Evolutionary conservation across 306 rosid species (phyloP).

Genomic region (Pterocarpus macrocarpus): DNA sequence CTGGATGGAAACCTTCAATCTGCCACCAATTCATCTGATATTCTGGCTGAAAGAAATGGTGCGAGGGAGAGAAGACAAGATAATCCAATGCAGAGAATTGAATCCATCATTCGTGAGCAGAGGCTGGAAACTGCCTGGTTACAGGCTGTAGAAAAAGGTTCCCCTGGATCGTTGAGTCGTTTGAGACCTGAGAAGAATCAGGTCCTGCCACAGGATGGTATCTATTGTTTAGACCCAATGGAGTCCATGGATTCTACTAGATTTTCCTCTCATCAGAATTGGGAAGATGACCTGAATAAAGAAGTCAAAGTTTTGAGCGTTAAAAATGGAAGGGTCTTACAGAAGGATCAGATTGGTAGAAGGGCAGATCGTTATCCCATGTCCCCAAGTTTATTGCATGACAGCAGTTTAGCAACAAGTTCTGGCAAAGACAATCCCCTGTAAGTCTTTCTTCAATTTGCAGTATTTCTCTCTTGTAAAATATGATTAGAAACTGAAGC

Average conservation of each 20-base stretch:
- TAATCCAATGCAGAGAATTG: slow-evolving; percentile 91
- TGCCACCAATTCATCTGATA: slow-evolving; percentile 67
- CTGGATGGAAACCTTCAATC: slow-evolving; percentile 66
- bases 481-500: slow-evolving; percentile 19
- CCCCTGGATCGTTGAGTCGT: slow-evolving; percentile 84
- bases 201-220: slow-evolving; percentile 88
- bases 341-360: slow-evolving; percentile 72
- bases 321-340: slow-evolving; percentile 66
- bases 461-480: slow-evolving; percentile 19
- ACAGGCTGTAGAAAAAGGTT: slow-evolving; percentile 89
- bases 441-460: slow-evolving; percentile 70
- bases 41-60: slow-evolving; percentile 62
- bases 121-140: slow-evolving; percentile 97
- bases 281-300: slow-evolving; percentile 72
- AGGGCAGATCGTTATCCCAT: slow-evolving; percentile 68
- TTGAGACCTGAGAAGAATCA: slow-evolving; percentile 94
- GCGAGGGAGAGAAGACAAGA: slow-evolving; percentile 63
- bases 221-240: slow-evolving; percentile 62
- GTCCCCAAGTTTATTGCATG: slow-evolving; percentile 96
- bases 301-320: slow-evolving; percentile 65
- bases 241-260: slow-evolving; percentile 69
- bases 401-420: slow-evolving; percentile 64
- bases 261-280: slow-evolving; percentile 70
- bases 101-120: slow-evolving; percentile 93
- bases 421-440: slow-evolving; percentile 75